phyloP scores from a whole-genome alignment of 2,329 filamentous ascomycete species.

The Pyricularia pennisetigena region DNA sequence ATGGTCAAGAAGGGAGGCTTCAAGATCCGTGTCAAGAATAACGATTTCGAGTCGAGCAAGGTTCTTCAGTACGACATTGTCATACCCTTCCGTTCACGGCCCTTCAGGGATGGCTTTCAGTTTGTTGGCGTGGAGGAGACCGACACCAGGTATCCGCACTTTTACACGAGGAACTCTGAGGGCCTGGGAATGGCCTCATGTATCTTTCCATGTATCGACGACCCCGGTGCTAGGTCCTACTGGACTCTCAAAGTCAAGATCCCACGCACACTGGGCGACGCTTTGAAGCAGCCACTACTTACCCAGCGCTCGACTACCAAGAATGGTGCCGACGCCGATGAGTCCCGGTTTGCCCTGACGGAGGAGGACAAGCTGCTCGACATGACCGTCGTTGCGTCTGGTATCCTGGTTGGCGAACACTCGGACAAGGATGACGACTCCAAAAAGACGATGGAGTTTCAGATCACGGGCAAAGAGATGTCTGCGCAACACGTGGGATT shows the following conservation, averaged over 20 bases:
- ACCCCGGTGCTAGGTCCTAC: slow-evolving; percentile 58
- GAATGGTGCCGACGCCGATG: slow-evolving; percentile 23
- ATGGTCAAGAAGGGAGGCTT: background rate
- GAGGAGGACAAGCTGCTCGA: slow-evolving; percentile 84
- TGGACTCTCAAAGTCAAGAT: slow-evolving; percentile 46
- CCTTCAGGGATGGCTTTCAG: slow-evolving; percentile 77
- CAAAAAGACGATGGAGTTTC: slow-evolving; percentile 83
- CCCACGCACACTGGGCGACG: slow-evolving; percentile 78
- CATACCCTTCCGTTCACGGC: slow-evolving; percentile 69
- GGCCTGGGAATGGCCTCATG: slow-evolving; percentile 73
- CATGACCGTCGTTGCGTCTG: slow-evolving; percentile 84
- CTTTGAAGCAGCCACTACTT: slow-evolving; percentile 38
- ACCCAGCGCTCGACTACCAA: slow-evolving; percentile 23
- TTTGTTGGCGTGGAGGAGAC: slow-evolving; percentile 78
- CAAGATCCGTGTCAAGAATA: slow-evolving; percentile 1
- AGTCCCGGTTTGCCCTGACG: slow-evolving; percentile 26
- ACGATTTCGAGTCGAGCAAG: slow-evolving; percentile 1
- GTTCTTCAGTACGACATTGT: slow-evolving; percentile 26
- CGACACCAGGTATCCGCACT: slow-evolving; percentile 79
- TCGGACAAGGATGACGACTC: slow-evolving; percentile 66
- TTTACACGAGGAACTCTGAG: slow-evolving; percentile 75
- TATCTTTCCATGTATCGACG: slow-evolving; percentile 90
- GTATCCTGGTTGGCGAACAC: slow-evolving; percentile 76
- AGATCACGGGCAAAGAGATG: slow-evolving; percentile 50
- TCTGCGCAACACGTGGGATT: slow-evolving; percentile 88